Percentiles rank a stretch among this genome's conserved stretches.
These are phyloP conservation scores for Vitis riparia DNA, from an alignment of 164 flowering plant species.

Conservation along the genomic window DNA sequence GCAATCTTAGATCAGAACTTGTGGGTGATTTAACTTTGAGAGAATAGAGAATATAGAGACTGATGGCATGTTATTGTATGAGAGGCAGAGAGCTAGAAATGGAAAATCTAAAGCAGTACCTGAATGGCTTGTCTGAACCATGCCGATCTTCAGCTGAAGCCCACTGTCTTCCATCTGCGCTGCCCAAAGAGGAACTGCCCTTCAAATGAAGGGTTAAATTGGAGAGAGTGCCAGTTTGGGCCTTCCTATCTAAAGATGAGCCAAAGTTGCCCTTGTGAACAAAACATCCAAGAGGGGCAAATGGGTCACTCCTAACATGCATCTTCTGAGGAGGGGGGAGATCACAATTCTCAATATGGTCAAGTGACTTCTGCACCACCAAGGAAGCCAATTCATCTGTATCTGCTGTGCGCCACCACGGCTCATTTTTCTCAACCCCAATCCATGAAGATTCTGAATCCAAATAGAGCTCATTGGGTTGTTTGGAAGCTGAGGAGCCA, in stretches of 20 bases:
- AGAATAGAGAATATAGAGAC: too few species aligned
- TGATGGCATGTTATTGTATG: too few species aligned
- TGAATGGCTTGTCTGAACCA: conserved; percentile 22
- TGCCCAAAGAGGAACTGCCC: conserved; percentile 14
- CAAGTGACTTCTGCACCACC: conserved; percentile 52
- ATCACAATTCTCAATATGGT: conserved; percentile 56
- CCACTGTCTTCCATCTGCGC: conserved; percentile 8
- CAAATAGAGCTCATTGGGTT: conserved; percentile 20
- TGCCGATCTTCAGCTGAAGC: conserved; percentile 16
- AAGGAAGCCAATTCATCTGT: conserved; percentile 55
- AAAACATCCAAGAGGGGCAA: conserved; percentile 18
- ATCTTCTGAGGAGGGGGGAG: conserved; percentile 58
- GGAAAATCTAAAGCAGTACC: conserved; percentile 17
- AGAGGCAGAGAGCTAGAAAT: background rate
- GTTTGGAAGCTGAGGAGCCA: conserved; percentile 22
- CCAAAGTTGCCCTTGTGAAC: conserved; percentile 12
- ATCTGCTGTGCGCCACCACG: conserved; percentile 69
- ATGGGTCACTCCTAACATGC: conserved; percentile 20
- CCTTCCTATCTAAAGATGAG: conserved; percentile 22
- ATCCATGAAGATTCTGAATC: conserved; percentile 44
- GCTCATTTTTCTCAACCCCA: conserved; percentile 34
- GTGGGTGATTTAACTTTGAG: too few species aligned
- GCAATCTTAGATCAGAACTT: too few species aligned
- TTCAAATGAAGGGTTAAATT: conserved; percentile 1
- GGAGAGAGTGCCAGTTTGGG: conserved; percentile 11